Evolutionary conservation across 257 asterid species (phyloP), one percentile per base, ranked within the genome.

Genomic region (Thymus mandschuricus): DNA sequence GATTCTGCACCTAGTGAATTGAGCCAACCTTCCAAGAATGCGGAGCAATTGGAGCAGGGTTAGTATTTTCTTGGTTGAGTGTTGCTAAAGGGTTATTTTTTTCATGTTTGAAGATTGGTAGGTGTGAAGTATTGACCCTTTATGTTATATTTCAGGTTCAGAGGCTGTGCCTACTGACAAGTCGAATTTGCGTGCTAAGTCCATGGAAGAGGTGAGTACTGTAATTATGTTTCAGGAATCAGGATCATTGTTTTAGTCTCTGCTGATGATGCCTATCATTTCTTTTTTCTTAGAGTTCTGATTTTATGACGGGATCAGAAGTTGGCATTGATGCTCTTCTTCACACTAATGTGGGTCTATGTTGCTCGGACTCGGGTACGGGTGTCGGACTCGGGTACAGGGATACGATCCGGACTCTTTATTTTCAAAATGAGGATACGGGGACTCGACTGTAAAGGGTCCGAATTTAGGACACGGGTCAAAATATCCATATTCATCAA

Each of bases 171-270:
- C 85, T 38, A 75, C 74, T 34, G 83, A 64, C 61, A 64, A 57
- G 51, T 76, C 64, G 44, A 77, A 76, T 64, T 71, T 73, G 85
- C 78, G 75, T 54, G 72, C 82, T 66, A 82, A 75, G 69, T 74
- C 89, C 30, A 73, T 28, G 6, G 82, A 80, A 63, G 89, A 86
- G 87, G 96, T 88, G 82, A 75, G 76, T 57, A 31, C 63, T 57
- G 56, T 64, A 43, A 11, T 28, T 44, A 10, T 64, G 29, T 44
- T 64, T 35, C 40, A 35, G 40, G 5, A 35, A 35, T 44, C 27
- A 44, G 55, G 56, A 64, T 64, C 55, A 64, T 44, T 44, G 41
- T 10, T 66, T 68, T 35, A 3, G 3, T 35, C 6, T 35, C 5
- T 35, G 35, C 11, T 63, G 72, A 70, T 83, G 81, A 79, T 50